These are phyloP conservation scores for Saccharomyces hybrid DNA, from an alignment of 1,139 yeast species.

Conservation along the genomic window DNA sequence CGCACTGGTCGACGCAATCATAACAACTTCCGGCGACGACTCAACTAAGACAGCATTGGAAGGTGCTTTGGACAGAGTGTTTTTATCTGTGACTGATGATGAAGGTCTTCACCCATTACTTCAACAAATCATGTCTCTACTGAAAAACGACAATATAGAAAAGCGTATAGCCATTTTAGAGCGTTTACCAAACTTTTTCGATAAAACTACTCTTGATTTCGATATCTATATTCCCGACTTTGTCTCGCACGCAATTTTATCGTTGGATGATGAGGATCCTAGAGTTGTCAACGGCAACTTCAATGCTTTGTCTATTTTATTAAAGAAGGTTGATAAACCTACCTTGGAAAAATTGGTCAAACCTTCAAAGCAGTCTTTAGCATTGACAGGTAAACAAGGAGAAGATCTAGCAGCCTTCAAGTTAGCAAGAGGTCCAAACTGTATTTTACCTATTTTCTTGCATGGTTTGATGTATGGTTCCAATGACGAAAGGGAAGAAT, in stretches of 20 bases:
- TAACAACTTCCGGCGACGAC: constrained; percentile 34
- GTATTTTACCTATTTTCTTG: constrained; percentile 81
- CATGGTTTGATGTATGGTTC: constrained; percentile 95
- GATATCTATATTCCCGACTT: constrained; percentile 69
- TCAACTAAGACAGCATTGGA: constrained; percentile 39
- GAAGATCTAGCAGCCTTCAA: constrained; percentile 69
- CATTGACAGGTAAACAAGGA: constrained; percentile 51
- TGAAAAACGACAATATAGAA: constrained; percentile 65
- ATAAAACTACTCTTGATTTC: constrained; percentile 58
- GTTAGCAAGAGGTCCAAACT: constrained; percentile 76
- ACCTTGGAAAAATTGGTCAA: constrained; percentile 67
- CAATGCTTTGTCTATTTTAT: constrained; percentile 56
- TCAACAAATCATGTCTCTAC: constrained; percentile 69
- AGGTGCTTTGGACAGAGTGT: constrained; percentile 56
- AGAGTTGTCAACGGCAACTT: constrained; percentile 65
- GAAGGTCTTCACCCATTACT: constrained; percentile 80
- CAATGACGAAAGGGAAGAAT: constrained; percentile 70
- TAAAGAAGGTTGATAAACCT: constrained; percentile 67
- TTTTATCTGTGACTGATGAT: constrained; percentile 65
- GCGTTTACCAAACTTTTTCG: constrained; percentile 67
- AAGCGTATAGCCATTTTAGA: constrained; percentile 62
- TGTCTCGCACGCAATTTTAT: constrained; percentile 60
- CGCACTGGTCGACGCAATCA: constrained; percentile 58
- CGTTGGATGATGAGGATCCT: constrained; percentile 63
- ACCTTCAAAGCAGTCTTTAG: constrained; percentile 70